Percentiles rank a stretch among this genome's conserved stretches.
These are phyloP conservation scores for Yamadazyma friedrichii DNA, from an alignment of 1,139 yeast genomes.

Conservation along the genomic window DNA sequence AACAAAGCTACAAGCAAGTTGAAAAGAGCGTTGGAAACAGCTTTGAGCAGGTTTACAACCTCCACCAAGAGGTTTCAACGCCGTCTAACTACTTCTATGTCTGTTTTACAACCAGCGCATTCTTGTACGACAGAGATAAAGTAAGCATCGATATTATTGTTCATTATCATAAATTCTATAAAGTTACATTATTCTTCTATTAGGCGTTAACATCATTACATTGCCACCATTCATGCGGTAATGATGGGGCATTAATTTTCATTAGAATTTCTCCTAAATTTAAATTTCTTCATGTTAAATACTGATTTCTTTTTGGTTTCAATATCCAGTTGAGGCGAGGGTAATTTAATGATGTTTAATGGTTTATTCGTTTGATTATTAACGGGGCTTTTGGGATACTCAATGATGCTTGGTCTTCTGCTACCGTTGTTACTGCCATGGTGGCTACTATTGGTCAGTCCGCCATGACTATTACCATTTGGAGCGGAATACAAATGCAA, in stretches of 20 bases:
- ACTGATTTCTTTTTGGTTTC: constrained; percentile 15
- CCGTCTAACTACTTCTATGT: too few species aligned
- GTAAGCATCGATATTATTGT: not conserved
- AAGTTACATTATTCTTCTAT: not conserved
- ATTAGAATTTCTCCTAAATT: constrained; percentile 25
- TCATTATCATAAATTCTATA: constrained; percentile 5
- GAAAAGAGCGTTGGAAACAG: too few species aligned
- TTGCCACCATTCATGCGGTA: too few species aligned
- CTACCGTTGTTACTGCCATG: not conserved
- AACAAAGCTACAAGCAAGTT: too few species aligned
- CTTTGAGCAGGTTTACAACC: too few species aligned
- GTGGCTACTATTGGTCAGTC: too few species aligned
- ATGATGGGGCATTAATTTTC: constrained; percentile 9
- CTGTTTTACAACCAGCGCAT: too few species aligned
- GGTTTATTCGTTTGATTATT: constrained; percentile 11
- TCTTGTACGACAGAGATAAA: not conserved
- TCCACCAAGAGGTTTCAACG: too few species aligned
- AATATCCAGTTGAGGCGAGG: constrained; percentile 17
- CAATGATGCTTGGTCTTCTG: constrained; percentile 8
- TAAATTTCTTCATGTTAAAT: constrained; percentile 25
- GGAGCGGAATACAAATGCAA: not conserved
- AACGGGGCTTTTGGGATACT: constrained; percentile 18
- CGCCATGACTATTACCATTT: not conserved
- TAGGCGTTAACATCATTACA: too few species aligned
- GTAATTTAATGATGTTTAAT: constrained; percentile 12